Conservation (phyloP, 2,329 filamentous ascomycete species). For the Aspergillus arachidicola region DNA sequence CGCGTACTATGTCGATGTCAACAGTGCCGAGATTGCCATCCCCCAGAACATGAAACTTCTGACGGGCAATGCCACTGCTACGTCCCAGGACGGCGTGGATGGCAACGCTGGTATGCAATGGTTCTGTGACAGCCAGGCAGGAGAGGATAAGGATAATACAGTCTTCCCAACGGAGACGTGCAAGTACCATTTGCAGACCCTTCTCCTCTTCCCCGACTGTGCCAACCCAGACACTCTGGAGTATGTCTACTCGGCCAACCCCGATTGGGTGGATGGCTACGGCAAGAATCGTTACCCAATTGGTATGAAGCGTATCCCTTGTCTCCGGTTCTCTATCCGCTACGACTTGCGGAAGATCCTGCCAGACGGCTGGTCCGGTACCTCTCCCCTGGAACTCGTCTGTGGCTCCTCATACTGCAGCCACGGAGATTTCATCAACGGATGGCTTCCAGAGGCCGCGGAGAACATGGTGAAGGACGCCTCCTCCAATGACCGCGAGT, state of each 20-base stretch:
- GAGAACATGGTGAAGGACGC: conserved; percentile 17
- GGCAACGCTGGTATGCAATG: conserved; percentile 15
- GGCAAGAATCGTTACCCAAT: conserved; percentile 18
- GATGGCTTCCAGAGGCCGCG: conserved; percentile 16
- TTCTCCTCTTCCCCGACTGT: conserved; percentile 20
- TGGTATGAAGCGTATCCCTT: conserved; percentile 19
- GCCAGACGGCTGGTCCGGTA: conserved; percentile 18
- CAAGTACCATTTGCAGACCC: conserved; percentile 17
- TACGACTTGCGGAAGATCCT: conserved; percentile 18
- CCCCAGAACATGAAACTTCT: conserved; percentile 18
- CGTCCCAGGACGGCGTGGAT: conserved; percentile 11
- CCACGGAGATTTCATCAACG: conserved; percentile 18
- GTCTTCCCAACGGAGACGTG: conserved; percentile 18
- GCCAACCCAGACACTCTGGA: conserved; percentile 16
- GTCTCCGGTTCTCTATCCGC: conserved; percentile 19
- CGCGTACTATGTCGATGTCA: conserved; percentile 17
- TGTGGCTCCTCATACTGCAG: conserved; percentile 14
- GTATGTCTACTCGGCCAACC: conserved; percentile 17
- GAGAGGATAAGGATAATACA: conserved; percentile 10
- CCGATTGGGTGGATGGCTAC: conserved; percentile 2
- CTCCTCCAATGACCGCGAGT: conserved; percentile 3
- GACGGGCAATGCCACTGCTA: conserved; percentile 18
- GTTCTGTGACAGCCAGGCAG: conserved; percentile 19
- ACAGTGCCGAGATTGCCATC: conserved; percentile 15
- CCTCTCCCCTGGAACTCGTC: conserved; percentile 15